These are phyloP conservation scores for Adansonia grandidieri DNA, from an alignment of 441 rosid genomes.

Conservation along the genomic window DNA sequence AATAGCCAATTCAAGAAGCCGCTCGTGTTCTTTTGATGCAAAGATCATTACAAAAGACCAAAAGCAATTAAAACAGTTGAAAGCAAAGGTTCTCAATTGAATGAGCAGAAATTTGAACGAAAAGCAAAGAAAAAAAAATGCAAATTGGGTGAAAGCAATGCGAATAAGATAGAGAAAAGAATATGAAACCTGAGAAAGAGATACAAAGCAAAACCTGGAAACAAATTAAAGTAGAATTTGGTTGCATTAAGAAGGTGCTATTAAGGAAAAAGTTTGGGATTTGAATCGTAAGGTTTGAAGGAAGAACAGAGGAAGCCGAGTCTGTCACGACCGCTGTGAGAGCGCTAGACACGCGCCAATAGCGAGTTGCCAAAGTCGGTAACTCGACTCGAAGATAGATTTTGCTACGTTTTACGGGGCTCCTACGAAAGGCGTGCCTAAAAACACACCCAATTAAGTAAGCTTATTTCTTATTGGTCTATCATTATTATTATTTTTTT, in stretches of 20 bases:
- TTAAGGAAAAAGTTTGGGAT: slow-evolving; percentile 10
- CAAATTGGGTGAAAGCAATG: neutral
- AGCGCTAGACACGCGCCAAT: slow-evolving; percentile 37
- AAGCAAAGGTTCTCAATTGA: slow-evolving; percentile 13
- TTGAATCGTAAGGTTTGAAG: slow-evolving; percentile 22
- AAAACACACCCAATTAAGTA: neutral
- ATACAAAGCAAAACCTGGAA: slow-evolving; percentile 13
- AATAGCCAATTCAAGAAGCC: slow-evolving; percentile 24
- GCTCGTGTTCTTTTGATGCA: slow-evolving; percentile 4
- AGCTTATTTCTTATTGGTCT: neutral
- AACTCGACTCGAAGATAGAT: slow-evolving; percentile 25
- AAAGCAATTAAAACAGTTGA: slow-evolving; percentile 18
- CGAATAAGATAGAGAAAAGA: neutral
- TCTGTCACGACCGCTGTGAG: slow-evolving; percentile 19
- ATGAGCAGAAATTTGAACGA: slow-evolving; percentile 5
- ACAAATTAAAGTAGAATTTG: slow-evolving; percentile 1
- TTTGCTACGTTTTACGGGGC: slow-evolving; percentile 2
- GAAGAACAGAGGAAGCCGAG: slow-evolving; percentile 3
- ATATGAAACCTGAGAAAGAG: slow-evolving; percentile 3
- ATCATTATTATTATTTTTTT: neutral
- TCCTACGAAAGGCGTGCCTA: neutral
- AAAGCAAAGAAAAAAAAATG: neutral
- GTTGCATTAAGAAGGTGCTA: slow-evolving; percentile 1
- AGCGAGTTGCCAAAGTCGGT: slow-evolving; percentile 35
- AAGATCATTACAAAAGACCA: neutral